Evolutionary conservation across 2,329 filamentous ascomycete species (phyloP).

Genomic region (Dichotomopilus funicola): DNA sequence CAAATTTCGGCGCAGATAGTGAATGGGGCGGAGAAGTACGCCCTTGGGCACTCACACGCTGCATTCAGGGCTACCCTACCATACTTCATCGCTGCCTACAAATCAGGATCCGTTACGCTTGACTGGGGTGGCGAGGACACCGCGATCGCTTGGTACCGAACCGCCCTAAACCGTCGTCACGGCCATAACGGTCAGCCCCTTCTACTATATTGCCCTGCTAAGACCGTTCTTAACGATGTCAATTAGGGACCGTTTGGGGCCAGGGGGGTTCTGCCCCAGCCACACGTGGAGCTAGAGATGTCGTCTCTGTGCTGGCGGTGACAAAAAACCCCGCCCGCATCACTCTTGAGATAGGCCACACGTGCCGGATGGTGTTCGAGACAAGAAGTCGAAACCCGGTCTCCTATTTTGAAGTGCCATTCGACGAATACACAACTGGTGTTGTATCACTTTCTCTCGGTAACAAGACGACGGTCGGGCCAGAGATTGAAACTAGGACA

Average conservation of each 20-base stretch:
- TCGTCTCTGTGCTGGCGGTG: constrained; percentile 38
- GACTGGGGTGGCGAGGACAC: constrained; percentile 27
- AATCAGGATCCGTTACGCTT: constrained; percentile 34
- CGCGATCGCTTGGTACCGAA: constrained; percentile 40
- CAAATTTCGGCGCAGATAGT: constrained; percentile 38
- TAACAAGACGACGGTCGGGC: constrained; percentile 32
- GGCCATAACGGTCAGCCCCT: constrained; percentile 31
- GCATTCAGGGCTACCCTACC: constrained; percentile 44
- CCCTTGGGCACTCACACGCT: constrained; percentile 41
- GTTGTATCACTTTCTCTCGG: constrained; percentile 34
- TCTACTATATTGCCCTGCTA: neutral
- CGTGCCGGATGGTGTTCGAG: constrained; percentile 26
- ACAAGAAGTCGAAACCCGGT: constrained; percentile 27
- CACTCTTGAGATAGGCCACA: constrained; percentile 33
- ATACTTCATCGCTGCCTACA: constrained; percentile 45
- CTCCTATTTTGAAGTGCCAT: constrained; percentile 34
- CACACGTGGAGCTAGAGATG: constrained; percentile 34
- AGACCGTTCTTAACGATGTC: neutral
- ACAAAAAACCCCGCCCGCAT: constrained; percentile 30
- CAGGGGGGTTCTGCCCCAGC: constrained; percentile 31
- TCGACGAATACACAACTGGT: constrained; percentile 33
- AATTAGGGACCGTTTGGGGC: constrained; percentile 32
- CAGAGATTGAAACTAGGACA: constrained; percentile 29
- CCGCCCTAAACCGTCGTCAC: constrained; percentile 29
- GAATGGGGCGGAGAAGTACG: constrained; percentile 42